These are phyloP conservation scores for Stellera chamaejasme DNA, from an alignment of 345 rosid genomes.

Conservation along the genomic window DNA sequence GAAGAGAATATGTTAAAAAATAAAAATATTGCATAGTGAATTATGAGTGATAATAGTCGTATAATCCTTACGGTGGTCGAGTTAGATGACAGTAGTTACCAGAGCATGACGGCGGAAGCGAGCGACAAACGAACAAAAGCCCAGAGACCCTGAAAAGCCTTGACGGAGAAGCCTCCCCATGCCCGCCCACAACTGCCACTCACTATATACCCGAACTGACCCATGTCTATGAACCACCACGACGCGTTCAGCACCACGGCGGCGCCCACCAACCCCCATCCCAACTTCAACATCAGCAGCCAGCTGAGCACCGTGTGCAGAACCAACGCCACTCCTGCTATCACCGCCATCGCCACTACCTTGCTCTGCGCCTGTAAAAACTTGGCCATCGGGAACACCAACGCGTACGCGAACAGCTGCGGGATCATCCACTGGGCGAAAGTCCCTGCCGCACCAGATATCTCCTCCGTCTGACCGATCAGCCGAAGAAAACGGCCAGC, in stretches of 20 bases:
- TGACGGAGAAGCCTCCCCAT: constrained; percentile 74
- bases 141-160: constrained; percentile 73
- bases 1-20: not conserved
- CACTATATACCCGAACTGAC: constrained; percentile 51
- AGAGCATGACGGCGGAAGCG: constrained; percentile 90
- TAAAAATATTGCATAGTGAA: no score
- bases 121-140: constrained; percentile 61
- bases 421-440: constrained; percentile 86
- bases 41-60: no score
- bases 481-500: constrained; percentile 36
- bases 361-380: constrained; percentile 92
- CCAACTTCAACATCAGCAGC: constrained; percentile 48
- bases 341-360: constrained; percentile 73
- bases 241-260: constrained; percentile 62
- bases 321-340: constrained; percentile 45
- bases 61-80: no score
- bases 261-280: constrained; percentile 71
- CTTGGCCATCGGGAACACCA: constrained; percentile 73
- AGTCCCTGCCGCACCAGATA: constrained; percentile 61
- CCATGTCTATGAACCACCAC: constrained; percentile 54
- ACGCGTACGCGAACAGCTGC: constrained; percentile 67
- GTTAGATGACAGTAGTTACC: constrained; percentile 24
- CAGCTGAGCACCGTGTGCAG: constrained; percentile 60
- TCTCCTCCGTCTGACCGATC: constrained; percentile 63
- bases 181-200: constrained; percentile 74